A percentile compares a stretch with the other conserved stretches of the same genome.
Evolutionary conservation across 1,284 basidiomycete genomes (phyloP).

Genomic region (Rhodotorula glutinis): DNA sequence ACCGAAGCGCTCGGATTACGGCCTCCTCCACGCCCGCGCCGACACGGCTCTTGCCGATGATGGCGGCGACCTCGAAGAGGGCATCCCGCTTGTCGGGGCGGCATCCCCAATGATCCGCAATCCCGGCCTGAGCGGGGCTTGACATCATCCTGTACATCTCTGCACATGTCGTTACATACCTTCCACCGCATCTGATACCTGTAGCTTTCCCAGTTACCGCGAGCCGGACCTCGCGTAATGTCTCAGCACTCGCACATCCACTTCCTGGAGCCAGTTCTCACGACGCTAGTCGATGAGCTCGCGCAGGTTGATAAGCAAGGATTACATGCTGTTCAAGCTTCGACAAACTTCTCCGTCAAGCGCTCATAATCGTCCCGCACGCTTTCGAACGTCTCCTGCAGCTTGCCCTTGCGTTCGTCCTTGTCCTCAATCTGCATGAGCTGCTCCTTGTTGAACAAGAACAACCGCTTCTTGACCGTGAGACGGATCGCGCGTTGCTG

Average conservation of each 20-base stretch:
- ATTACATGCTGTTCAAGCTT: neutral
- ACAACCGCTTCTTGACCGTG: constrained; percentile 82
- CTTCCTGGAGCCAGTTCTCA: too few species aligned
- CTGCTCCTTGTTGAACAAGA: constrained; percentile 83
- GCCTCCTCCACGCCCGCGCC: constrained; percentile 10
- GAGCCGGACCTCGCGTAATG: neutral
- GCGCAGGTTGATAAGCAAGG: neutral
- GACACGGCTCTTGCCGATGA: constrained; percentile 8
- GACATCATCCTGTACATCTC: neutral
- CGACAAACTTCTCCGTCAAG: constrained; percentile 25
- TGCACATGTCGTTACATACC: neutral
- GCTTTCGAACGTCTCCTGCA: constrained; percentile 88
- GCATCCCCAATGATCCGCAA: constrained; percentile 15
- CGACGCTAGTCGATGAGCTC: too few species aligned
- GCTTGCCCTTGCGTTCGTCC: constrained; percentile 77
- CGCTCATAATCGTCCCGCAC: constrained; percentile 73
- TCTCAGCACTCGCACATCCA: neutral
- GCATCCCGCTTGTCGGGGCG: constrained; percentile 7
- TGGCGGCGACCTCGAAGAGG: constrained; percentile 16
- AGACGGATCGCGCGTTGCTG: constrained; percentile 34
- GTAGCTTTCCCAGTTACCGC: neutral
- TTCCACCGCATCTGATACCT: neutral
- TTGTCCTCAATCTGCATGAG: constrained; percentile 55
- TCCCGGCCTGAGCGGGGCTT: constrained; percentile 1
- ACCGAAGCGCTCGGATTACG: constrained; percentile 25